Evolutionary conservation across 805 yeast genomes (phyloP), one percentile per base, ranked within the genome.

Genomic region (Candida coleopterorum): DNA sequence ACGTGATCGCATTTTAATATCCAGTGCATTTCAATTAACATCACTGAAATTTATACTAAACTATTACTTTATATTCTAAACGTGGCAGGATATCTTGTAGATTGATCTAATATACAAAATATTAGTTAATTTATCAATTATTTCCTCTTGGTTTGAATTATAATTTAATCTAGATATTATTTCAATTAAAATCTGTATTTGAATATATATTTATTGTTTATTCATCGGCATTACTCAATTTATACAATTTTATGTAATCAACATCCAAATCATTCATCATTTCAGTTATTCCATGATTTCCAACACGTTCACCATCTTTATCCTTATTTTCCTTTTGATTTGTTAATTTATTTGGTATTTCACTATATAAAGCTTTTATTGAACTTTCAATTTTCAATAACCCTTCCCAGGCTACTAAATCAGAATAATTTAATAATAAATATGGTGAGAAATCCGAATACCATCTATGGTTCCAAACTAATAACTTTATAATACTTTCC

Each of bases 391-490:
- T 76, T 58, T 85, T 88, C 21, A 83, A 76, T 29, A 82, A 59
- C 0, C 97, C 96, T 48, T 85, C 87, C 50, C 81, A 81, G 27
- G 76, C 77, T 17, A 86, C 79, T 38, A 87, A 65, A 37, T 70
- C 74, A 15, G 75, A 63, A 41, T 88, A 60, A 0, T 78, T 63
- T n/a, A 62, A 55, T n/a, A 79, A 53, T 32, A 87, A 64, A 32
- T 67, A 66, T 15, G 94, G 85, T 7, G 94, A 80, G 53, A 88
- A 90, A 46, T 90, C 96, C 45, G 81, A 75, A 62, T 90, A 94
- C 98, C 98, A 93, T 53, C 98, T 77, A 59, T 89, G 97, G 54
- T 87, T 84, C 97, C 97, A 94, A n/a, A 93, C 95, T n/a, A 82
- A 64, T 36, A 93, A 64, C 50, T 83, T 84, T 24, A 89, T 85